Conservation (phyloP, 345 rosid species). For the Laguncularia racemosa region DNA sequence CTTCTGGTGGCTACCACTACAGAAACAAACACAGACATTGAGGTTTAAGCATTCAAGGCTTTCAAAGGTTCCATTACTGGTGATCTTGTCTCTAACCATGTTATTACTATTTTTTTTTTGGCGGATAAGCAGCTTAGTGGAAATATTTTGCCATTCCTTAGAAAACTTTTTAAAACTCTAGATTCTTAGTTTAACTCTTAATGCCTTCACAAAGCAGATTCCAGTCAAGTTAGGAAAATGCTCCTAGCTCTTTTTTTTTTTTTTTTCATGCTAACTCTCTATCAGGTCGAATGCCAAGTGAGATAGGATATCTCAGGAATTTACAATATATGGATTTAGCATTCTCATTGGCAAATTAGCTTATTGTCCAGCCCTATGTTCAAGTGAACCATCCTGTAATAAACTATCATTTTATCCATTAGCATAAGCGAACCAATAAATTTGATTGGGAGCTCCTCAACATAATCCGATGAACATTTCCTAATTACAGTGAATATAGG, state of each 20-base stretch:
- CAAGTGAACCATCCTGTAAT: too few relatives aligned
- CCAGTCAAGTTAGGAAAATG: constrained; percentile 57
- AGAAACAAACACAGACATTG: constrained; percentile 20
- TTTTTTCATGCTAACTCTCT: constrained; percentile 46
- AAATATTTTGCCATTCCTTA: constrained; percentile 47
- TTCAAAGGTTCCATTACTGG: constrained; percentile 43
- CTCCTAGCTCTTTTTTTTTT: constrained; percentile 46
- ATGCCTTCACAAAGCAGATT: constrained; percentile 45
- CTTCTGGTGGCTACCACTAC: constrained; percentile 1
- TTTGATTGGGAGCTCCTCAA: too few relatives aligned
- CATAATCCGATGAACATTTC: too few relatives aligned
- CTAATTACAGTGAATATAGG: too few relatives aligned
- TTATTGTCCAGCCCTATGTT: too few relatives aligned
- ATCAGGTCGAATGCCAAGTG: constrained; percentile 58
- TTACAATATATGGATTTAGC: constrained; percentile 50
- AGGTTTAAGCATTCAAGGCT: constrained; percentile 44
- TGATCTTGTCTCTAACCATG: constrained; percentile 31
- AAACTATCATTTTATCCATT: too few relatives aligned
- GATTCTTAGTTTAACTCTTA: constrained; percentile 76
- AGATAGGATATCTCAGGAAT: constrained; percentile 45
- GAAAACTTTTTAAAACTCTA: constrained; percentile 69
- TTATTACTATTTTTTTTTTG: constrained; percentile 38
- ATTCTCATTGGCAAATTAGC: too few relatives aligned
- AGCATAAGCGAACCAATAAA: too few relatives aligned
- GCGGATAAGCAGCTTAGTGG: constrained; percentile 70